Evolutionary conservation across 768 basidiomycete genomes (phyloP).

Genomic region (Auricularia cornea): DNA sequence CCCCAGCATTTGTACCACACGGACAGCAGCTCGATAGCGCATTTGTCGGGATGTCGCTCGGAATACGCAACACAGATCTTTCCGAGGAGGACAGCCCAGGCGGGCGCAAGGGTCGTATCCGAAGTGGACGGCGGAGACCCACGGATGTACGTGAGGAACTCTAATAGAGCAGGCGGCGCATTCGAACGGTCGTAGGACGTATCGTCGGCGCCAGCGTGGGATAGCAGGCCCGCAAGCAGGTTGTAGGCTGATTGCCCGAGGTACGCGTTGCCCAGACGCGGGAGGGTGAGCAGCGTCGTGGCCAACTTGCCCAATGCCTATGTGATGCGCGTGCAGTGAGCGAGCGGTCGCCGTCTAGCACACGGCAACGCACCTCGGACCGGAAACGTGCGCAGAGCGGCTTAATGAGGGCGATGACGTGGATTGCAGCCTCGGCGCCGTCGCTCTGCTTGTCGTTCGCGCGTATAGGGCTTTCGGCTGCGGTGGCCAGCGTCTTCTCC

Average conservation of each 20-base stretch:
- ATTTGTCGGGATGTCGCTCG: constrained; percentile 38
- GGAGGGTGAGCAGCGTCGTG: constrained; percentile 65
- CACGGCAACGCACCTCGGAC: constrained; percentile 53
- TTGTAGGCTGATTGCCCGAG: constrained; percentile 84
- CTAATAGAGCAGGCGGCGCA: no score
- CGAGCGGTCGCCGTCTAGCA: background rate
- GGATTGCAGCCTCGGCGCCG: constrained; percentile 66
- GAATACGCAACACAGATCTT: constrained; percentile 62
- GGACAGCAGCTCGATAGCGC: constrained; percentile 44
- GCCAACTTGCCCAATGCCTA: constrained; percentile 70
- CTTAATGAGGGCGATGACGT: constrained; percentile 49
- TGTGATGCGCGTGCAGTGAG: background rate
- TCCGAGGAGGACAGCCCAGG: constrained; percentile 75
- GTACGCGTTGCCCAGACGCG: constrained; percentile 82
- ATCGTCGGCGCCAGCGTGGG: constrained; percentile 40
- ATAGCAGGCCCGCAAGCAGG: constrained; percentile 74
- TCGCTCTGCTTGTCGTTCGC: constrained; percentile 40
- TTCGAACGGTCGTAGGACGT: no score
- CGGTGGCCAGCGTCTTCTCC: constrained; percentile 54
- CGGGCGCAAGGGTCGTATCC: constrained; percentile 58
- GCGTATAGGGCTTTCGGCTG: constrained; percentile 50
- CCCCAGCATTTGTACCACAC: constrained; percentile 72
- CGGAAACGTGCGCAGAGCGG: constrained; percentile 52
- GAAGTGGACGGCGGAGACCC: constrained; percentile 60
- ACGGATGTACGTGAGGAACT: constrained; percentile 62